Evolutionary conservation across 2,329 filamentous ascomycete species (phyloP), one percentile per base, ranked within the genome.

Genomic region (Fusarium sp.): DNA sequence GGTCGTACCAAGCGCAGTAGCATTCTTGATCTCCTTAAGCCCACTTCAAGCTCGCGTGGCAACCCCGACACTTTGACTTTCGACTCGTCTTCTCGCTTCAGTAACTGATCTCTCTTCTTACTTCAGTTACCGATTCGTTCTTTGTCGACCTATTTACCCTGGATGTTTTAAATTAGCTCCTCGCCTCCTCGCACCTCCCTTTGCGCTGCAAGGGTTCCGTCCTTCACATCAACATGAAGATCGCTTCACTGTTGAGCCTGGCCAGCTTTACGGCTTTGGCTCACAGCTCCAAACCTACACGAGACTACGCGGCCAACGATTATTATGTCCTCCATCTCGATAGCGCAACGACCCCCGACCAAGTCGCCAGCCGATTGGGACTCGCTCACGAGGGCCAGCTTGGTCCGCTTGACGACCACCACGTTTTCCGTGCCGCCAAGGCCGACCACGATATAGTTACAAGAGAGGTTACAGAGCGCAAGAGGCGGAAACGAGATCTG

Each of bases 311-410:
- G 52, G 85, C 87, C 41, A 89, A 94, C 81, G 95, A 99, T 80
- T 98, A 97, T 82, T 98, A 98, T 79, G 94, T 97, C 70, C 85
- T 99, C 48, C 92, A 98, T 72, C 87, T 99, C 76, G 88, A 91
- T 63, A 82, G 87, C 15, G 84, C 87, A 40, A 84, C 87, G 9
- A 85, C 89, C 16, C 94, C 94, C 18, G 82, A 87, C 25, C 85
- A 91, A 43, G 85, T 98, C 69, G 94, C 94, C 29, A 82, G 84
- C 47, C 86, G 89, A 24, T 84, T 99, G 11, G 94, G 93, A 22
- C 84, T 97, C 49, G 85, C 87, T 46, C 91, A 97, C 80, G 92
- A 98, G 75, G 95, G 95, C 40, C 88, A 88, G 48, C 85, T 98
- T 20, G 92, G 92, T 71, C 88, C 93, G 76, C 86, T 99, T 43